Percentiles rank a stretch among this genome's conserved stretches.
Conservation (phyloP, 129 eudicot genomes). For the Lonicera japonica region DNA sequence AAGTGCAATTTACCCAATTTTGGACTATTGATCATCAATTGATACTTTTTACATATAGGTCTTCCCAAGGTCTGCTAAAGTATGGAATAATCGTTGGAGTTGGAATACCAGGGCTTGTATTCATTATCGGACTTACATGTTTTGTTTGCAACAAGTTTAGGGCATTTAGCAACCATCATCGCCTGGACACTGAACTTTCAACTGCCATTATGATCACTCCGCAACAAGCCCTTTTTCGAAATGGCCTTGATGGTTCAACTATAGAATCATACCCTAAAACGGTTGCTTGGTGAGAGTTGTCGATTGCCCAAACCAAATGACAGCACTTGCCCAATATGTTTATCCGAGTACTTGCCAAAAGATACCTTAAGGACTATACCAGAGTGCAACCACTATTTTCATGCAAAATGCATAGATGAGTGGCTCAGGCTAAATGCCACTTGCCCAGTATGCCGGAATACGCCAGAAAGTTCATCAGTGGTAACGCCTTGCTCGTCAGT, state of each 20-base stretch:
- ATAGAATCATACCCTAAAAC: conserved; percentile 66
- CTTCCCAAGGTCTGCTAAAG: conserved; percentile 34
- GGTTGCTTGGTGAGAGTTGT: conserved; percentile 54
- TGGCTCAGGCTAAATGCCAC: conserved; percentile 75
- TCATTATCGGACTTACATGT: conserved; percentile 21
- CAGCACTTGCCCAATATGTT: conserved; percentile 59
- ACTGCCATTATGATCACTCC: conserved; percentile 15
- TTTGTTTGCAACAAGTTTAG: conserved; percentile 14
- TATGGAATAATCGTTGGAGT: conserved; percentile 41
- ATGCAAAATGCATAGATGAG: conserved; percentile 70
- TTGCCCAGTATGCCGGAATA: conserved; percentile 76
- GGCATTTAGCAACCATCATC: conserved; percentile 1
- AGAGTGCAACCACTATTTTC: conserved; percentile 74
- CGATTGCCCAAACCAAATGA: conserved; percentile 52
- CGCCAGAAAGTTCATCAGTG: conserved; percentile 34
- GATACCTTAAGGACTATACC: conserved; percentile 73
- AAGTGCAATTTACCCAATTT: too few species aligned
- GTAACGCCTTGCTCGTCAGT: conserved; percentile 27
- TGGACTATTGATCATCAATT: neutral
- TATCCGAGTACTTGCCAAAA: conserved; percentile 64
- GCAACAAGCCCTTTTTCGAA: neutral
- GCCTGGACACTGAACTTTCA: conserved; percentile 1
- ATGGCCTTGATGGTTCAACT: conserved; percentile 51
- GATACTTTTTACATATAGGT: conserved; percentile 11
- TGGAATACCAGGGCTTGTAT: conserved; percentile 34